Conservation (phyloP, 2,329 filamentous ascomycete species). For the Erysiphe neolycopersici region DNA sequence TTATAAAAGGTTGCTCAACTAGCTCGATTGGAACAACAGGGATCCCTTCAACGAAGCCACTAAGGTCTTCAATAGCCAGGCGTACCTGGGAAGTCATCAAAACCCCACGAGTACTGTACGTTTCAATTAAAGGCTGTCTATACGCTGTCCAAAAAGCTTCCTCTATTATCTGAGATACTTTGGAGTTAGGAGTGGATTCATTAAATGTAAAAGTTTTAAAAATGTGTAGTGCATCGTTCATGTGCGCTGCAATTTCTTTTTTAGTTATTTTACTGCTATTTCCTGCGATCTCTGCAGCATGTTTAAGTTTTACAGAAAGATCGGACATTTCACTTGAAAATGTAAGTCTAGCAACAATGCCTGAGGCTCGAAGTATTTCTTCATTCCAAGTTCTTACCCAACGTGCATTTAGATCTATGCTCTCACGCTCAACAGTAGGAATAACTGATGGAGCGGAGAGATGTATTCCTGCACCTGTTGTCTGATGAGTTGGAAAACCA, state of each 20-base stretch:
- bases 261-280: slow-evolving; percentile 27
- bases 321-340: slow-evolving; percentile 71
- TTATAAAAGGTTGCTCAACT: slow-evolving; percentile 46
- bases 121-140: slow-evolving; percentile 55
- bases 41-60: slow-evolving; percentile 62
- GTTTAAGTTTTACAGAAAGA: slow-evolving; percentile 33
- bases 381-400: slow-evolving; percentile 91
- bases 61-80: slow-evolving; percentile 37
- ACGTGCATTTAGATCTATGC: slow-evolving; percentile 83
- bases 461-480: slow-evolving; percentile 78
- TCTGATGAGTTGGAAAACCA: slow-evolving; percentile 91
- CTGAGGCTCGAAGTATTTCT: slow-evolving; percentile 73
- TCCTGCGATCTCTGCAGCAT: slow-evolving; percentile 16
- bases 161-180: slow-evolving; percentile 68
- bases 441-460: slow-evolving; percentile 92
- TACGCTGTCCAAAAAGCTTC: slow-evolving; percentile 92
- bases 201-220: slow-evolving; percentile 69
- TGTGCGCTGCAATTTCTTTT: slow-evolving; percentile 35
- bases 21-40: slow-evolving; percentile 61
- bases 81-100: slow-evolving; percentile 64
- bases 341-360: slow-evolving; percentile 68
- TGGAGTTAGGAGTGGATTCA: slow-evolving; percentile 67
- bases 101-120: slow-evolving; percentile 70
- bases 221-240: slow-evolving; percentile 58
- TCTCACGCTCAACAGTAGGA: slow-evolving; percentile 87